Conservation (phyloP, 139 green algal species). For the Monoraphidium neglectum region DNA sequence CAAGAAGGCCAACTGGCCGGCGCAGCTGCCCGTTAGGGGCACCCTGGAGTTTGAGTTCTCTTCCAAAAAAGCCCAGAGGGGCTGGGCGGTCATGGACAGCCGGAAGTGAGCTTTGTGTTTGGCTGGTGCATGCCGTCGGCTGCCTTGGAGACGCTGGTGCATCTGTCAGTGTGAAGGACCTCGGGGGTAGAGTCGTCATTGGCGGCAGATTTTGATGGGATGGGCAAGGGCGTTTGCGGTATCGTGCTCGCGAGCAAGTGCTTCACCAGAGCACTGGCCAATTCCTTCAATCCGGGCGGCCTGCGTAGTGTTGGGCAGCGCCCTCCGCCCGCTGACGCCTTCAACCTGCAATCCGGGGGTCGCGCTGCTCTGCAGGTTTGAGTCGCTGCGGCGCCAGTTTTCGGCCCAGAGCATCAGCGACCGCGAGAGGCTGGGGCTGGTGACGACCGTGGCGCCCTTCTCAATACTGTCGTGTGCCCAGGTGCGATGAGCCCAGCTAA, state of each 20-base stretch:
- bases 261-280: no score
- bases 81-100: background rate
- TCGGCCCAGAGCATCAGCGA: constrained; percentile 39
- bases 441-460: constrained; percentile 61
- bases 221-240: no score
- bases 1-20: constrained; percentile 24
- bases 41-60: constrained; percentile 39
- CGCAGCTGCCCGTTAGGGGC: constrained; percentile 40
- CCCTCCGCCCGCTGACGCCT: no score
- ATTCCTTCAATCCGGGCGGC: no score
- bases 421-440: constrained; percentile 59
- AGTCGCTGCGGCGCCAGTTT: constrained; percentile 47
- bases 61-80: background rate
- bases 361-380: constrained; percentile 23
- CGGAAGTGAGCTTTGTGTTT: no score
- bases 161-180: no score
- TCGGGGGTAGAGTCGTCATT: no score
- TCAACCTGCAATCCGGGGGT: background rate
- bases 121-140: no score
- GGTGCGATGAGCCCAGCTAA: background rate
- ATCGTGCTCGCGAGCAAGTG: no score
- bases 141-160: no score
- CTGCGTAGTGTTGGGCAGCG: no score
- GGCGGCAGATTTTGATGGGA: no score
- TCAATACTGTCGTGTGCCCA: constrained; percentile 52